phyloP scores from a whole-genome alignment of 495 filamentous ascomycete species.

The Oleoguttula mirabilis region DNA sequence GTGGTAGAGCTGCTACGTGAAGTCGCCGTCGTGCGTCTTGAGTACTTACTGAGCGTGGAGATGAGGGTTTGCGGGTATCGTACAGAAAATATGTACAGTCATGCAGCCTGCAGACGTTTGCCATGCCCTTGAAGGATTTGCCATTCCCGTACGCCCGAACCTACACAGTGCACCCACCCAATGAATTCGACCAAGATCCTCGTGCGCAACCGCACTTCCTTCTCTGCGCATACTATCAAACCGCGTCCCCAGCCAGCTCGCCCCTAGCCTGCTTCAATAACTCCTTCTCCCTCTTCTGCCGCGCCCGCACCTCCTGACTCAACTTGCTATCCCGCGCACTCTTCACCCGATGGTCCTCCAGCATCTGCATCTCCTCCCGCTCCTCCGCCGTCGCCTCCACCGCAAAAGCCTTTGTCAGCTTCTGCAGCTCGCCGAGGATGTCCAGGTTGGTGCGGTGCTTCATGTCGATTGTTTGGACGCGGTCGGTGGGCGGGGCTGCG shows the following conservation, averaged over 20 bases:
- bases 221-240: no score
- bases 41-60: no score
- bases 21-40: no score
- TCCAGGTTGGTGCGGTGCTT: conserved; percentile 45
- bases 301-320: conserved; percentile 48
- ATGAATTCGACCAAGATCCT: no score
- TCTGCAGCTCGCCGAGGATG: conserved; percentile 58
- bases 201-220: no score
- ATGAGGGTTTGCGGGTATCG: no score
- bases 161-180: no score
- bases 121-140: no score
- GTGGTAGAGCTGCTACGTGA: conserved; percentile 20
- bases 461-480: conserved; percentile 47
- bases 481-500: conserved; percentile 30
- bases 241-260: conserved; percentile 16
- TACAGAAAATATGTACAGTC: no score
- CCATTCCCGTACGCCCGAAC: no score
- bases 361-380: conserved; percentile 39
- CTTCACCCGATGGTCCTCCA: conserved; percentile 44
- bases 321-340: conserved; percentile 46
- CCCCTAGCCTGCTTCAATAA: conserved; percentile 28
- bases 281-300: conserved; percentile 50
- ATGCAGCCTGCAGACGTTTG: no score
- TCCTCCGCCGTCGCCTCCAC: conserved; percentile 53
- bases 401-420: conserved; percentile 52